Evolutionary conservation across 305 asterid species (phyloP).

Genomic region (Fraxinus latifolia): DNA sequence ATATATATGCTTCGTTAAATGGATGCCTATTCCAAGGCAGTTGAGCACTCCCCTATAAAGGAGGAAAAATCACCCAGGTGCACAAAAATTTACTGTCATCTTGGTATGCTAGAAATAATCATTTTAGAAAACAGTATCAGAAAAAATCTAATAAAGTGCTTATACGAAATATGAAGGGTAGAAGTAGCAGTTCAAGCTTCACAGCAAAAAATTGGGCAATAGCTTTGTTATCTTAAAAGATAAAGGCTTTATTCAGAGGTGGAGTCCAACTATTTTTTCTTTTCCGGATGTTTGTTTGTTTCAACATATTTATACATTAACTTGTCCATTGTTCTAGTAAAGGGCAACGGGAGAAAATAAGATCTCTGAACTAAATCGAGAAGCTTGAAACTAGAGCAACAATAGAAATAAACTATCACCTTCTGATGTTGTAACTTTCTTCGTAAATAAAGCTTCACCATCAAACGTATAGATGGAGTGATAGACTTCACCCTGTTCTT

Average conservation of each 20-base stretch:
- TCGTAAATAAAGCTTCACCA: conserved; percentile 68
- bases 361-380: neutral
- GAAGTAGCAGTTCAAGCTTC: neutral
- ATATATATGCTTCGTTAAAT: neutral
- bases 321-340: neutral
- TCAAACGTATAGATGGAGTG: conserved; percentile 75
- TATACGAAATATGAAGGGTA: neutral
- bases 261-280: neutral
- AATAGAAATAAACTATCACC: conserved; percentile 35
- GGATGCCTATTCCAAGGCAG: neutral
- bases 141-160: neutral
- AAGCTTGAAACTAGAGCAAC: neutral
- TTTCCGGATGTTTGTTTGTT: neutral
- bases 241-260: neutral
- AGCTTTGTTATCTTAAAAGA: neutral
- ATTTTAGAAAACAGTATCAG: neutral
- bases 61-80: neutral
- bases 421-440: conserved; percentile 64
- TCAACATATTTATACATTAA: neutral
- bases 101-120: neutral
- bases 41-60: neutral
- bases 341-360: neutral
- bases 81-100: neutral
- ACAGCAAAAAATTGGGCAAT: neutral
- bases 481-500: conserved; percentile 56